Base-by-base conservation (phyloP, 257 asterid species). In the Solanum ossicruentum region DNA sequence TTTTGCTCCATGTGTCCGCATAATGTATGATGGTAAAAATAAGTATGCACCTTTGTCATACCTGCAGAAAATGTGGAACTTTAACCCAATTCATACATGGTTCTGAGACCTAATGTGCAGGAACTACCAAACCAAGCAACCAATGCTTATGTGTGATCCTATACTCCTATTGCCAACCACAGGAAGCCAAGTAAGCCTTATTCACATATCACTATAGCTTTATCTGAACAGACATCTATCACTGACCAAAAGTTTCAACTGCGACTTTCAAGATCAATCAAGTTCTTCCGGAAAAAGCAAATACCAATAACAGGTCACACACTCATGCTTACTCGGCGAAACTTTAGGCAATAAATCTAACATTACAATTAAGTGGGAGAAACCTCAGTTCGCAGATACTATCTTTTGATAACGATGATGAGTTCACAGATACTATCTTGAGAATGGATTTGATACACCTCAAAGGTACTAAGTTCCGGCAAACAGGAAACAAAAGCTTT, bases 1-100 rank as follows among this genome's bases (percentile, higher is more conserved):
- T 90, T 87, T 97, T 86, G 98, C 97, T 87, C 98, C 98, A 90
- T 97, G 99, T 3, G 98, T 97, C 72, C 99, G 97, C 99, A 97
- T 97, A 55, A 97, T 85, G 88, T 94, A 95, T 47, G 99, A 97
- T 41, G 98, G 98, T 84, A 97, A 87, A 91, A 97, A 95, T 89
- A 97, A 87, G 91, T 97, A 88, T n/a, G 95, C 99, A 83, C 98
- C 98, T 85, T 91, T 90, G 66, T 92, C 98, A 86, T 94, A 93
- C 91, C 99, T 97, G 90, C 63, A 91, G 63, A 67, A 80, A 41
- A 84, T 17, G 8, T 36, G 63, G 23, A 75, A 21, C 67, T 39
- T n/a, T 17, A 81, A 71, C 67, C 45, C 65, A 77, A 77, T 26
- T 13, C 16, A 77, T 20, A 1, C 26, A 77, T 51, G 63, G 82